Conservation (phyloP, 1,139 yeast species). For the Saccharomyces hybrid region DNA sequence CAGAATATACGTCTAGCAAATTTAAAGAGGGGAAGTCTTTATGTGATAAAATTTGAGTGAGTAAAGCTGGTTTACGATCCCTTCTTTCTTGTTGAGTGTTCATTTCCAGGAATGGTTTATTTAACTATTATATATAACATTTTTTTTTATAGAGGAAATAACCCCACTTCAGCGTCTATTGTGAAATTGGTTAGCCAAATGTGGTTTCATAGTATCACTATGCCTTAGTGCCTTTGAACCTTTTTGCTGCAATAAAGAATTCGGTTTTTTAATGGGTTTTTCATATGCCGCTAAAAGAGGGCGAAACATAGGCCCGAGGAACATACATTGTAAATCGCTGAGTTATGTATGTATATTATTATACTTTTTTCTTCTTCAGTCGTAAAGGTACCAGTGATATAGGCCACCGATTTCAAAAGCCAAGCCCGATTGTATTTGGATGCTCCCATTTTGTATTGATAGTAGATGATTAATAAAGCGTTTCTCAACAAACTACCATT, state of each 20-base stretch:
- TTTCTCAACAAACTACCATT: slow-evolving; percentile 3
- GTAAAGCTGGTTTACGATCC: not conserved
- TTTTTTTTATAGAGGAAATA: not conserved
- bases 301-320: not conserved
- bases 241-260: not conserved
- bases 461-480: not conserved
- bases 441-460: not conserved
- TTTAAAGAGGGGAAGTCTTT: too few relatives aligned
- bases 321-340: not conserved
- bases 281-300: not conserved
- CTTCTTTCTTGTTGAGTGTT: not conserved
- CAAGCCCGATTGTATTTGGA: not conserved
- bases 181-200: not conserved
- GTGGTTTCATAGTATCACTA: not conserved
- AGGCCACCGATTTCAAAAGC: not conserved
- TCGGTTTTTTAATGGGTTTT: not conserved
- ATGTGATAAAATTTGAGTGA: not conserved
- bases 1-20: too few relatives aligned
- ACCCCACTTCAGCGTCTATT: not conserved
- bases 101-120: not conserved
- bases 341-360: not conserved
- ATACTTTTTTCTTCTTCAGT: not conserved
- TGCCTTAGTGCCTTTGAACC: not conserved
- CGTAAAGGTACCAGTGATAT: not conserved
- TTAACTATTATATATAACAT: not conserved